Evolutionary conservation across 1,284 basidiomycete genomes (phyloP).

Genomic region (Pholiota adiposa): DNA sequence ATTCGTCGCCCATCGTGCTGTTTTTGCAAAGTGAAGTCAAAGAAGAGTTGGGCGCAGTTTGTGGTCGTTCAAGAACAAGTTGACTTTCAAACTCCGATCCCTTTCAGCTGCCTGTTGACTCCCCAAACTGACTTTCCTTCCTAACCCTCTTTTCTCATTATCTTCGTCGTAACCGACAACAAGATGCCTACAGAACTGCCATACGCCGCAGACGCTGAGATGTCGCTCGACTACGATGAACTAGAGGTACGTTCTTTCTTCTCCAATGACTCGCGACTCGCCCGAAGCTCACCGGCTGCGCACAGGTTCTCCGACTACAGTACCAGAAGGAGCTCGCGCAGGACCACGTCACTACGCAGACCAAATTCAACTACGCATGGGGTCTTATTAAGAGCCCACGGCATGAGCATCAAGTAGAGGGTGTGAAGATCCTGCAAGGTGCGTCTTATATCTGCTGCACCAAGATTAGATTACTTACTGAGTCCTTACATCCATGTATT

Average conservation of each 20-base stretch:
- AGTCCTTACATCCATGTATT: neutral
- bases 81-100: slow-evolving; percentile 32
- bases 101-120: slow-evolving; percentile 6
- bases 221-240: slow-evolving; percentile 88
- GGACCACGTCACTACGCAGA: slow-evolving; percentile 91
- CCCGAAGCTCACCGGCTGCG: neutral
- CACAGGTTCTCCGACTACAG: slow-evolving; percentile 81
- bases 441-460: slow-evolving; percentile 26
- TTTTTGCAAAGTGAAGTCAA: slow-evolving; percentile 3
- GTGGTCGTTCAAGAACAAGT: slow-evolving; percentile 25
- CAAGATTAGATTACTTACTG: slow-evolving; percentile 2
- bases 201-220: slow-evolving; percentile 94
- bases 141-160: slow-evolving; percentile 1
- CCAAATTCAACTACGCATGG: slow-evolving; percentile 99
- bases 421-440: slow-evolving; percentile 93
- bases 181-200: slow-evolving; percentile 85
- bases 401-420: slow-evolving; percentile 85
- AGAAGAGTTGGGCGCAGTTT: slow-evolving; percentile 19
- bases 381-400: slow-evolving; percentile 90
- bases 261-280: slow-evolving; percentile 5
- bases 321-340: slow-evolving; percentile 88
- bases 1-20: slow-evolving; percentile 38
- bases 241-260: slow-evolving; percentile 64
- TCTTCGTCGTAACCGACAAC: slow-evolving; percentile 1
- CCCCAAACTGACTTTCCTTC: neutral